Percentiles rank a stretch among this genome's conserved stretches.
Conservation (phyloP, 1,139 yeast genomes). For the Lodderomyces margitis region DNA sequence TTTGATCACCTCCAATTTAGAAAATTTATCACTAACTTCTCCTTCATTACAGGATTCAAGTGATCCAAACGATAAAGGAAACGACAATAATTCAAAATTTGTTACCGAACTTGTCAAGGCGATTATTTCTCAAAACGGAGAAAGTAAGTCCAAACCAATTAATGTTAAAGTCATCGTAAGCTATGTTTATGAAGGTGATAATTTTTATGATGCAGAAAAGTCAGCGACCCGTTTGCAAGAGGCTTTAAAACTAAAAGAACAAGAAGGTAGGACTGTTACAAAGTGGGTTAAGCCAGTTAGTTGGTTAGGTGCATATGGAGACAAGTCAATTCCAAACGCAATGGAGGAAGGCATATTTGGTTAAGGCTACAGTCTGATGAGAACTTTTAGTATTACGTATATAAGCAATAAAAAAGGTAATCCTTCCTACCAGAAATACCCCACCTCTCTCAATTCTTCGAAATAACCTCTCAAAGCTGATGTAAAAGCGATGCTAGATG, state of each 20-base stretch:
- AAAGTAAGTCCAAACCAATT: constrained; percentile 1
- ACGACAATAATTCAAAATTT: constrained; percentile 18
- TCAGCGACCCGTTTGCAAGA: constrained; percentile 44
- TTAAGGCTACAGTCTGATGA: constrained; percentile 20
- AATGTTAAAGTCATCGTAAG: constrained; percentile 34
- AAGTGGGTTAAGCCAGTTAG: constrained; percentile 62
- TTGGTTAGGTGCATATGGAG: constrained; percentile 87
- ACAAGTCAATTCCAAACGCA: constrained; percentile 60
- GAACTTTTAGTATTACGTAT: too few species aligned
- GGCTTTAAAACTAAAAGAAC: constrained; percentile 24
- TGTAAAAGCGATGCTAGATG: too few species aligned
- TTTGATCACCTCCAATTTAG: constrained; percentile 31
- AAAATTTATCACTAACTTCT: constrained; percentile 22
- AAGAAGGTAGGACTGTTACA: constrained; percentile 5
- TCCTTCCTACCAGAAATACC: too few species aligned
- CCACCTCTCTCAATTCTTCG: too few species aligned
- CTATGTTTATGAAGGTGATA: constrained; percentile 88
- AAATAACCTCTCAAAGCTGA: too few species aligned
- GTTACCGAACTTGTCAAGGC: constrained; percentile 16
- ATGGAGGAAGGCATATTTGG: constrained; percentile 78
- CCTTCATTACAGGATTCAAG: constrained; percentile 9
- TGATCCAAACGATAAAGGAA: constrained; percentile 4
- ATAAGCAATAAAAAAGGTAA: neutral
- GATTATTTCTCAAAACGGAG: constrained; percentile 11
- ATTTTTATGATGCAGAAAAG: constrained; percentile 65